Conservation (phyloP, 2,329 filamentous ascomycete species). For the Helicocarpus griseus region DNA sequence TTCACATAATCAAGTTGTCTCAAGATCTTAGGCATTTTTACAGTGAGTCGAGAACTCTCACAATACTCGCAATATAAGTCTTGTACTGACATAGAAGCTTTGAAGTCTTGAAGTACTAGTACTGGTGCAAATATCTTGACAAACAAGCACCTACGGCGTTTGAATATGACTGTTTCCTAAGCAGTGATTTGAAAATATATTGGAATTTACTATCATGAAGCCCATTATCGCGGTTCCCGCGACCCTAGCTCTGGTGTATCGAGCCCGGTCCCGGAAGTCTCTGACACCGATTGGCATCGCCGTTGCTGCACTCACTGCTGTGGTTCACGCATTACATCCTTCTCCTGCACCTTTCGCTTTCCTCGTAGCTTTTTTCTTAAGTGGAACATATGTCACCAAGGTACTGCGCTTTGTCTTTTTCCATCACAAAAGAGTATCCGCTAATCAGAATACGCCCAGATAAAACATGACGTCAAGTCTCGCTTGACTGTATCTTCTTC, state of each 20-base stretch:
- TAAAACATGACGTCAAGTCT: constrained; percentile 81
- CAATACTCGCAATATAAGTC: no score
- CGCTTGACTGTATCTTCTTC: constrained; percentile 67
- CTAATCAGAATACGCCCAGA: constrained; percentile 35
- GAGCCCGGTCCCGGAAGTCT: constrained; percentile 62
- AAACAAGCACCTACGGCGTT: neutral
- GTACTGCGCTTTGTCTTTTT: constrained; percentile 35
- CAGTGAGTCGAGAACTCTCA: no score
- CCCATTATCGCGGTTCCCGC: constrained; percentile 33
- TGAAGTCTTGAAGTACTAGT: no score
- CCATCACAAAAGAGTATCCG: neutral
- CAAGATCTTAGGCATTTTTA: no score
- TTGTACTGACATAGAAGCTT: no score
- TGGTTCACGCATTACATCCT: constrained; percentile 79
- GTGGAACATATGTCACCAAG: constrained; percentile 75
- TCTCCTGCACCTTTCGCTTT: constrained; percentile 87
- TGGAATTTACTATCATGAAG: constrained; percentile 22
- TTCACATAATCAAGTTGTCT: no score
- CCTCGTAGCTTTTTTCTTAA: constrained; percentile 74
- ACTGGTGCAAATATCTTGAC: no score
- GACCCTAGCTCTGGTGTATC: constrained; percentile 52
- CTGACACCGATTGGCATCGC: constrained; percentile 69
- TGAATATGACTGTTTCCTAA: neutral
- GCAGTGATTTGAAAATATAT: neutral
- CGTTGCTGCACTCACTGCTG: constrained; percentile 62